A percentile compares a stretch with the other conserved stretches of the same genome.
These are phyloP conservation scores for Hymenoscyphus salicellus DNA, from an alignment of 2,329 filamentous ascomycete species.

Conservation along the genomic window DNA sequence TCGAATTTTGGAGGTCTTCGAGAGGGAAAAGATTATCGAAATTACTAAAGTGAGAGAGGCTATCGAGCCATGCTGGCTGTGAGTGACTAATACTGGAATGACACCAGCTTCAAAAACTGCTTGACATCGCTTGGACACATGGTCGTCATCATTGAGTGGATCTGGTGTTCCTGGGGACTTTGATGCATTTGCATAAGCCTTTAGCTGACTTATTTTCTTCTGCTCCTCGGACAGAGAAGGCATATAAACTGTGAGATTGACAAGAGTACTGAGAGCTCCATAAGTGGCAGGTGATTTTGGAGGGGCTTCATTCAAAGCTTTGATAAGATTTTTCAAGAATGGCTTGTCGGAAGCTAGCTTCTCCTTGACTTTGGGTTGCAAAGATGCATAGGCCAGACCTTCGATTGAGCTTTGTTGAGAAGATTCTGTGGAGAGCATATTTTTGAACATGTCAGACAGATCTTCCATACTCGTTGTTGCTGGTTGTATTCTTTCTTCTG, in stretches of 20 bases:
- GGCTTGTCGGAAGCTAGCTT: constrained; percentile 64
- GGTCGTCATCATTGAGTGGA: constrained; percentile 70
- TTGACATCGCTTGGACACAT: constrained; percentile 73
- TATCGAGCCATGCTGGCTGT: constrained; percentile 69
- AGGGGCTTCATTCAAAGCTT: constrained; percentile 55
- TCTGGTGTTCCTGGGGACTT: constrained; percentile 62
- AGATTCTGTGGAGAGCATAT: constrained; percentile 61
- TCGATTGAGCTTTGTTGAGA: constrained; percentile 74
- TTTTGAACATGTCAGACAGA: constrained; percentile 61
- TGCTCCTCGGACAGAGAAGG: constrained; percentile 82
- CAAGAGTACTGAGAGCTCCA: constrained; percentile 79
- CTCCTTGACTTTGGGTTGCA: constrained; percentile 83
- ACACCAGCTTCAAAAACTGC: constrained; percentile 75
- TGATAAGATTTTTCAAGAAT: constrained; percentile 69
- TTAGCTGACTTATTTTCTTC: constrained; percentile 86
- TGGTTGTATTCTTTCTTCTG: constrained; percentile 43
- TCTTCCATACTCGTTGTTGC: constrained; percentile 63
- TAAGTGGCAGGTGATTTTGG: constrained; percentile 73
- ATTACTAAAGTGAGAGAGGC: constrained; percentile 70
- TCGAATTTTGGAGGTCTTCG: constrained; percentile 69
- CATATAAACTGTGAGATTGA: constrained; percentile 79
- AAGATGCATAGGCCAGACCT: constrained; percentile 85
- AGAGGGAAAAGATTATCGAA: constrained; percentile 73
- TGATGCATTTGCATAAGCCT: constrained; percentile 86
- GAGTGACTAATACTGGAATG: constrained; percentile 72